Evolutionary conservation across 225 moss, liverwort and hornwort genomes (phyloP).

Genomic region (Pleurozium schreberi): DNA sequence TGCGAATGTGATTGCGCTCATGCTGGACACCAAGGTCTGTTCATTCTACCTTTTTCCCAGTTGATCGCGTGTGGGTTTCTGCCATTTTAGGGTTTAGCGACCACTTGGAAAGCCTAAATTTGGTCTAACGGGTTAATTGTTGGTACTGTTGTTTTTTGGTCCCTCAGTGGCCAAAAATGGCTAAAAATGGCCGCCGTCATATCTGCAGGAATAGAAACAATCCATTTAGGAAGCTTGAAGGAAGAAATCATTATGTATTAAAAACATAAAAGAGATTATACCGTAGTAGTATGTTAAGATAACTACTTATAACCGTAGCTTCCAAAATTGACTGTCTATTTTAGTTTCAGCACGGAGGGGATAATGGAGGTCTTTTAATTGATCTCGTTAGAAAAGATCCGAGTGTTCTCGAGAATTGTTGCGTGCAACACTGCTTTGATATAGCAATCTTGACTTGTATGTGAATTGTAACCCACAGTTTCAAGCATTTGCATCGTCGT

Average conservation of each 20-base stretch:
- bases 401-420: background rate
- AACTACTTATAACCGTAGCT: no score
- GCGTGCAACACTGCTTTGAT: background rate
- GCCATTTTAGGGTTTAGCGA: background rate
- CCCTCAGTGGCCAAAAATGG: background rate
- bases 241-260: background rate
- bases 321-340: background rate
- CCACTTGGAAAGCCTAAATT: background rate
- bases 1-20: slow-evolving; percentile 53
- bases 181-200: background rate
- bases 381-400: background rate
- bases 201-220: background rate
- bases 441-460: background rate
- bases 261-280: no score
- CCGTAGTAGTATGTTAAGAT: background rate
- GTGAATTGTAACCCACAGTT: background rate
- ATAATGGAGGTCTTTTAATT: background rate
- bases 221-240: background rate
- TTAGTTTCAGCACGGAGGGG: background rate
- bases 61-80: background rate
- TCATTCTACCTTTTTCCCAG: background rate
- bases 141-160: background rate
- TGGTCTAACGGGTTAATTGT: background rate
- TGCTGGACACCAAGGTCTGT: slow-evolving; percentile 73
- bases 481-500: background rate